Evolutionary conservation across 2,329 filamentous ascomycete species (phyloP), one percentile per base, ranked within the genome.

Genomic region (Trematosphaeria pertusa): DNA sequence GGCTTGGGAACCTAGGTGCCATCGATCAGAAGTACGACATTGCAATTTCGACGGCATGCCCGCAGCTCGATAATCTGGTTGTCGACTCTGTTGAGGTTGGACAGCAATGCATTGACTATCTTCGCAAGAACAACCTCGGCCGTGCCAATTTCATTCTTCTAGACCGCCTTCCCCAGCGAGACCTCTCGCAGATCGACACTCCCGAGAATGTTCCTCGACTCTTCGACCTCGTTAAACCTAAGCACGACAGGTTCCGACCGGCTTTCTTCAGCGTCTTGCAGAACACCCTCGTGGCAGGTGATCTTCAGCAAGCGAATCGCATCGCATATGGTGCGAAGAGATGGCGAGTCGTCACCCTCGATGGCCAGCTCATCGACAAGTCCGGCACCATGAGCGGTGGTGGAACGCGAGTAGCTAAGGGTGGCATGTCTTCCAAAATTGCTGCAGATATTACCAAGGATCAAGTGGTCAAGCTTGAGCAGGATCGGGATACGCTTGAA

Each of bases 351-450:
- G 94, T 99, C 31, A 99, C 94, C 0, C 82, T 99, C 2, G 91
- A 92, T 50, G 94, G 94, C 37, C 92, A 97, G 71, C 81, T 99
- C 41, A 97, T 99, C 58, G 94, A 99, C 75, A 95, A 95, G 70
- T 97, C 93, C 1, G 94, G 94, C 79, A 97, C 94, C 26, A 97
- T 99, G 94, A 96, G 90, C 48, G 94, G 94, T 78, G 94, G 94
- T 79, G 94, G 94, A 46, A 93, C 85, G 35, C 89, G 89, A 12
- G 89, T 94, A 46, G 92, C 93, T 61, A 91, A 87, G 66, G 95
- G 95, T 0, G 85, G 91, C 46, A 99, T 99, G 95, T 97, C 93
- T 0, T 96, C 92, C 9, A 97, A 96, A 73, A 85, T 96, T 35
- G 87, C 89, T n/a, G 83, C 89, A 1, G 91, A 96, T 47, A 88